Percentiles rank a stretch among this genome's conserved stretches.
Evolutionary conservation across 805 yeast species (phyloP).

Genomic region (Barnettozyma sp.): DNA sequence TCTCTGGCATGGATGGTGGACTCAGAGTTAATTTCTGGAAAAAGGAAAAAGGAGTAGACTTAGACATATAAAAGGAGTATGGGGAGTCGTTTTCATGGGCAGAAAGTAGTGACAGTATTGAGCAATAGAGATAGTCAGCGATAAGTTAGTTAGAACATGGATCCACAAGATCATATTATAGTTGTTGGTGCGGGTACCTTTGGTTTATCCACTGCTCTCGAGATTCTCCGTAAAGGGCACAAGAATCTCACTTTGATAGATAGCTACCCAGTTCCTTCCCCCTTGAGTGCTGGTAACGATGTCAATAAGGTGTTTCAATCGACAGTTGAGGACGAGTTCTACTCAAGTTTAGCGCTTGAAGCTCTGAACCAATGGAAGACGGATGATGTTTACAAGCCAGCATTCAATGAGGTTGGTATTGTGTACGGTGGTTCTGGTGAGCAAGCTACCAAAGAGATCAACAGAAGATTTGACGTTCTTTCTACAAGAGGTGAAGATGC

Average conservation of each 20-base stretch:
- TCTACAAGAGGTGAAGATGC: conserved; percentile 7
- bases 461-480: conserved; percentile 6
- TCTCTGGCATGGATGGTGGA: too few species aligned
- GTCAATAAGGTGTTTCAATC: conserved; percentile 34
- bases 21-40: too few species aligned
- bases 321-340: conserved; percentile 18
- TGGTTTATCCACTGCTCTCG: conserved; percentile 37
- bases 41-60: too few species aligned
- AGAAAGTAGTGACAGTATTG: conserved; percentile 2
- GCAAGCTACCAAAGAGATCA: conserved; percentile 5
- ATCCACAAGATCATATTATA: conserved; percentile 23
- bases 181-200: conserved; percentile 40
- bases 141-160: too few species aligned
- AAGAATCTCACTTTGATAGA: conserved; percentile 28
- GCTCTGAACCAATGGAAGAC: conserved; percentile 29
- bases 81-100: not conserved
- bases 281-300: conserved; percentile 35
- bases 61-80: too few species aligned
- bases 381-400: conserved; percentile 26
- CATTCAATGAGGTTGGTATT: conserved; percentile 32
- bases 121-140: too few species aligned
- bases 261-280: conserved; percentile 31
- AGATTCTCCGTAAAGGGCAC: conserved; percentile 29
- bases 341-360: conserved; percentile 27
- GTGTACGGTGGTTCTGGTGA: conserved; percentile 20